These are phyloP conservation scores for Zygosaccharomyces bailii DNA, from an alignment of 805 yeast genomes.

Conservation along the genomic window DNA sequence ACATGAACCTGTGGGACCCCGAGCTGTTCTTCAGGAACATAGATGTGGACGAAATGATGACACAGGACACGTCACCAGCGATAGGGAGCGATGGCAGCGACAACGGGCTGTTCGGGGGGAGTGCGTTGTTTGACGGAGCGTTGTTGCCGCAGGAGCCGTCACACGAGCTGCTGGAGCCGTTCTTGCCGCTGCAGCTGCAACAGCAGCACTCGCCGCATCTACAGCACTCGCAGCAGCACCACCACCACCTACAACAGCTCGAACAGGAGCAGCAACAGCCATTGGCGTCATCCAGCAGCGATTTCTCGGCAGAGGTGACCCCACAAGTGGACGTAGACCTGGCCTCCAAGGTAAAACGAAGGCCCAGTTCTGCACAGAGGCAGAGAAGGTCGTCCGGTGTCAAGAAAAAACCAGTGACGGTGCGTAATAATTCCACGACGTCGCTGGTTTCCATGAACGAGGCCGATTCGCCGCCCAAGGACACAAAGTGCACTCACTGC, in stretches of 20 bases:
- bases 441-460: slow-evolving; percentile 12
- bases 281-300: neutral
- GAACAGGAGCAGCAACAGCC: neutral
- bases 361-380: neutral
- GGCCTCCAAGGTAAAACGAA: neutral
- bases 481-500: slow-evolving; percentile 73
- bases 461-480: slow-evolving; percentile 11
- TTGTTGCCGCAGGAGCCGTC: slow-evolving; percentile 4
- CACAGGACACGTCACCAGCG: slow-evolving; percentile 1
- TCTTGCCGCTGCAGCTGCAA: neutral
- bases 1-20: slow-evolving; percentile 1
- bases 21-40: slow-evolving; percentile 1
- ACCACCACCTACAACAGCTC: neutral
- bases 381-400: slow-evolving; percentile 15
- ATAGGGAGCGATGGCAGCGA: slow-evolving; percentile 3
- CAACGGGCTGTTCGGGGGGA: neutral
- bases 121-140: neutral
- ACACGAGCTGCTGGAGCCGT: slow-evolving; percentile 1
- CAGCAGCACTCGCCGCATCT: neutral
- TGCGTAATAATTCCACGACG: slow-evolving; percentile 11
- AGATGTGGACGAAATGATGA: neutral
- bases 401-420: slow-evolving; percentile 11
- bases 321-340: neutral
- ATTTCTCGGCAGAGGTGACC: neutral
- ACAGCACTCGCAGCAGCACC: neutral